Conservation (phyloP, 192 early-diverging fungal genomes). For the Mortierella claussenii region DNA sequence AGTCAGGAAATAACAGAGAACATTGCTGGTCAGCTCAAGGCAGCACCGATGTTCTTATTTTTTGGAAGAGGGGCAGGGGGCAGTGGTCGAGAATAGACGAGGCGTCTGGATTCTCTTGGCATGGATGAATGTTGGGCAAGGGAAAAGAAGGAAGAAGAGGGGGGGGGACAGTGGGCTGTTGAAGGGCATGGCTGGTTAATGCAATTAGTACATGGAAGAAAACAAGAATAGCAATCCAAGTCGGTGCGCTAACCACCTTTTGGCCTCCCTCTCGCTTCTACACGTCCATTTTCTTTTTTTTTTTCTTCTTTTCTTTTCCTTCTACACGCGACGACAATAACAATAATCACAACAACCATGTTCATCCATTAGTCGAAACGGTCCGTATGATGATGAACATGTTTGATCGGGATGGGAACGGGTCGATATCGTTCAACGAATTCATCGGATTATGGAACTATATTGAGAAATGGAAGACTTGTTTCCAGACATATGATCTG, state of each 20-base stretch:
- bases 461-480: constrained; percentile 77
- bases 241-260: too few relatives aligned
- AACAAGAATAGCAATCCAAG: too few relatives aligned
- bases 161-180: neutral
- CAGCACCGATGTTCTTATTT: too few relatives aligned
- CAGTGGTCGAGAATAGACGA: too few relatives aligned
- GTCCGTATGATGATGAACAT: constrained; percentile 75
- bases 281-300: neutral
- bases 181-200: neutral
- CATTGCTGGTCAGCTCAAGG: too few relatives aligned
- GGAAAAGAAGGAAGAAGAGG: neutral
- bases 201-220: neutral
- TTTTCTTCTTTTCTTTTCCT: constrained; percentile 3
- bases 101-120: neutral
- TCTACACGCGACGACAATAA: neutral
- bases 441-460: constrained; percentile 75
- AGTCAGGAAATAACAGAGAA: constrained; percentile 3
- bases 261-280: too few relatives aligned
- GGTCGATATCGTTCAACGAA: constrained; percentile 73
- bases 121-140: neutral
- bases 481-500: constrained; percentile 72
- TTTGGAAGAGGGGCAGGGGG: too few relatives aligned
- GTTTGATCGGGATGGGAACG: constrained; percentile 69
- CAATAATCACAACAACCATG: neutral
- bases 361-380: constrained; percentile 64